These are phyloP conservation scores for Pythium sukuiense DNA, from an alignment of 352 stramenopile species.

Conservation along the genomic window DNA sequence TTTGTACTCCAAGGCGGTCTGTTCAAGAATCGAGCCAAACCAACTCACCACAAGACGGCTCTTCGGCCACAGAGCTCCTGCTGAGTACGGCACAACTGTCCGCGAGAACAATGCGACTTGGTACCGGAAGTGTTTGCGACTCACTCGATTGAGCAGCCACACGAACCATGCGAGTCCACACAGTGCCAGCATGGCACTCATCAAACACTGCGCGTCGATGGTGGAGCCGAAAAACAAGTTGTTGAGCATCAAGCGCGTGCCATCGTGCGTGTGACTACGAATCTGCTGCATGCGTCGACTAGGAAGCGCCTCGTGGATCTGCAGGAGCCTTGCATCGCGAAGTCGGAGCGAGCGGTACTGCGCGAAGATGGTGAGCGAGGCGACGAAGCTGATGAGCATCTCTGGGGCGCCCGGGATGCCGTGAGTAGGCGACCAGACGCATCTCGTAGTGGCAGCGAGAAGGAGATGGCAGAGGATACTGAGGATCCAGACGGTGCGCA, in stretches of 20 bases:
- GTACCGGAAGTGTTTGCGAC: neutral
- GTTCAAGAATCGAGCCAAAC: conserved; percentile 8
- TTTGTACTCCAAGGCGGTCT: neutral
- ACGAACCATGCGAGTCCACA: neutral
- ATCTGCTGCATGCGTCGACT: neutral
- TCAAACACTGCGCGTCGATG: conserved; percentile 15
- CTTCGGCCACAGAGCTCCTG: conserved; percentile 2
- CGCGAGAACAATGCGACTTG: conserved; percentile 2
- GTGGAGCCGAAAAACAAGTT: conserved; percentile 15
- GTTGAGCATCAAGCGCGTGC: neutral
- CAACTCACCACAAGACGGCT: conserved; percentile 20
- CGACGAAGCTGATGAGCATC: conserved; percentile 38
- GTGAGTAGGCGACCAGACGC: conserved; percentile 15
- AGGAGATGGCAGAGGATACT: conserved; percentile 32
- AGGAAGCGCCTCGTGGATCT: conserved; percentile 2
- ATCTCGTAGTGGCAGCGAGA: neutral
- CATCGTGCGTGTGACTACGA: neutral
- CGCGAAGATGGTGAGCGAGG: conserved; percentile 32
- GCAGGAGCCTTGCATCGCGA: neutral
- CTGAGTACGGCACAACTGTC: conserved; percentile 14
- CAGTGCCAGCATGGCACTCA: conserved; percentile 4
- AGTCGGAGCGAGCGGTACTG: conserved; percentile 25
- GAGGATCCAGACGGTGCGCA: conserved; percentile 48
- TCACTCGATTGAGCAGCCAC: conserved; percentile 1
- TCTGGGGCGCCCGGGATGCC: conserved; percentile 35